Evolutionary conservation across 192 early-diverging fungal species (phyloP), one percentile per base, ranked within the genome.

Genomic region (Coemansia sp.): DNA sequence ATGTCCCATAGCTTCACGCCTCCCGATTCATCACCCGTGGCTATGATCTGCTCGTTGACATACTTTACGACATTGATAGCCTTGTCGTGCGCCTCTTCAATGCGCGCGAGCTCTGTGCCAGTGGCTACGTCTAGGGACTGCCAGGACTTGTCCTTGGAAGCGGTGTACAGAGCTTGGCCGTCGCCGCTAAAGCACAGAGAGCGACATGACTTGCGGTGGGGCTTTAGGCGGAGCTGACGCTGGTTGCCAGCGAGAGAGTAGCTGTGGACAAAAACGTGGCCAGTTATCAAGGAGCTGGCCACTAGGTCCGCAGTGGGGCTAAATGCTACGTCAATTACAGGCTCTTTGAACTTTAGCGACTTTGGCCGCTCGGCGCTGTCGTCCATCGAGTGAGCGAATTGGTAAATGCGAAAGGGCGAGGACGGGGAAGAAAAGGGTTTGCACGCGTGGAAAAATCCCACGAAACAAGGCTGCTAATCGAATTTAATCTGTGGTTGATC

Each of bases 21-120:
- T 15, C 97, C 97, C 0, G 70, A 80, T 72, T 99, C 97, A 63
- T 98, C 97, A 12, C 95, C 97, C 1, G 97, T 93, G 0, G 93
- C 94, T 7, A 99, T 43, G 11, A 91, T 82, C 55, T 84, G 81
- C 56, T 92, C 87, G 64, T 85, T 86, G 41, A 99, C 61, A 11
- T 83, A 62, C 9, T 81, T 74, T 29, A 99, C 64, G 11, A 84
- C 39, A 70, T 98, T 95, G 39, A 98, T 74, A 9, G 95, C 86
- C 58, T 74, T 75, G 3, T 86, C 87, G 70, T 99, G 97, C 2
- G 97, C 95, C 6, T 84, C 85, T 3, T 83, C 70, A 22, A 94
- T 86, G 61, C 85, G 86, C 53, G 87, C 63, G 12, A 84, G 73
- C 15, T 91, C 77, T 56, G 86, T 74, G n/a, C 93, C 91, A 0